Evolutionary conservation across 345 rosid genomes (phyloP).

Genomic region (Citrus unshiu): DNA sequence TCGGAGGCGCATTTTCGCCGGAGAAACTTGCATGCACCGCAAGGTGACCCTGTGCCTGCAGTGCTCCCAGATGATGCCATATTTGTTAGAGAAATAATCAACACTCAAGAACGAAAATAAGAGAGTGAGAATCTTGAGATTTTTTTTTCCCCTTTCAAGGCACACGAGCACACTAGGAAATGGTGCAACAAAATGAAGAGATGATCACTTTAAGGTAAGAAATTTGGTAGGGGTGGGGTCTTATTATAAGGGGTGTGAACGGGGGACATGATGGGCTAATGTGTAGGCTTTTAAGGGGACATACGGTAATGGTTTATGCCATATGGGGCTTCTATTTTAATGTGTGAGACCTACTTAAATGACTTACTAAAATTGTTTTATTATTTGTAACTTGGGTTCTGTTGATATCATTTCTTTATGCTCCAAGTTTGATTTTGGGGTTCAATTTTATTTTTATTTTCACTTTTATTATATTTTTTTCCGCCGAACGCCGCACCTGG

Average conservation of each 20-base stretch:
- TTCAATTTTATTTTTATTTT: not conserved
- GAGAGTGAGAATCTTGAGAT: not conserved
- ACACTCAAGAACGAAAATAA: too few species aligned
- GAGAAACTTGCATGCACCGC: slow-evolving; percentile 83
- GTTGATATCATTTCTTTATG: not conserved
- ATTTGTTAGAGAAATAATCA: not conserved
- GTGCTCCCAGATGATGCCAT: slow-evolving; percentile 42
- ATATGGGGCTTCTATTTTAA: not conserved
- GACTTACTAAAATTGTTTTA: slow-evolving; percentile 2
- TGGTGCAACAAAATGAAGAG: slow-evolving; percentile 30
- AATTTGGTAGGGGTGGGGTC: slow-evolving; percentile 5
- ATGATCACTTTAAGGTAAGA: not conserved
- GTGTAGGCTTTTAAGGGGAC: slow-evolving; percentile 47
- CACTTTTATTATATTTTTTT: not conserved
- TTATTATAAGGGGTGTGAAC: slow-evolving; percentile 3
- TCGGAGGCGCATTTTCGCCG: slow-evolving; percentile 64
- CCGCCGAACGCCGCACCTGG: slow-evolving; percentile 87
- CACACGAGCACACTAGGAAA: slow-evolving; percentile 52
- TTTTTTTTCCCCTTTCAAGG: not conserved
- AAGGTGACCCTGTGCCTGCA: slow-evolving; percentile 42
- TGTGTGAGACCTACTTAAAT: slow-evolving; percentile 1
- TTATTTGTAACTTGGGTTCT: not conserved
- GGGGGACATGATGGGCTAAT: slow-evolving; percentile 29
- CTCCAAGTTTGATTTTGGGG: slow-evolving; percentile 19
- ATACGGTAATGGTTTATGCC: slow-evolving; percentile 30